A percentile compares a stretch with the other conserved stretches of the same genome.
phyloP scores from a whole-genome alignment of 495 filamentous ascomycete genomes.

The Neurospora sp. region DNA sequence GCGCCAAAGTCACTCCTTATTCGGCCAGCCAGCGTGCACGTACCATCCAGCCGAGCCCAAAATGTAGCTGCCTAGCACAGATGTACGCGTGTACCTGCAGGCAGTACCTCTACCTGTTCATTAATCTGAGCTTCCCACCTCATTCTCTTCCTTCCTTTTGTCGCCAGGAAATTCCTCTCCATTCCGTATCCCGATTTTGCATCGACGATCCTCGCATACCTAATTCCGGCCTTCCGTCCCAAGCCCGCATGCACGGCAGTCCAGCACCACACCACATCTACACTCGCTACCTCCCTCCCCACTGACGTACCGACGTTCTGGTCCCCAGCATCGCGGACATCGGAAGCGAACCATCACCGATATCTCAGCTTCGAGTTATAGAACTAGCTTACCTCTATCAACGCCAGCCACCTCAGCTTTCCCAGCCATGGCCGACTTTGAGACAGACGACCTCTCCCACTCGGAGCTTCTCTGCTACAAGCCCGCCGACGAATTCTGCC shows the following conservation, averaged over 20 bases:
- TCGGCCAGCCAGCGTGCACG: not conserved
- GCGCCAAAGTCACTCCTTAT: not conserved
- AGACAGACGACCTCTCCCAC: no score
- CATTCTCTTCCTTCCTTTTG: not conserved
- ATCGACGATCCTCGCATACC: not conserved
- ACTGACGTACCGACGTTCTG: not conserved
- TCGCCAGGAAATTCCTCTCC: not conserved
- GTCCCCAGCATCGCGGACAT: not conserved
- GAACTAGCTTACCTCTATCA: no score
- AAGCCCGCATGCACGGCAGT: not conserved
- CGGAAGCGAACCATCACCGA: not conserved
- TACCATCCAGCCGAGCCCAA: not conserved
- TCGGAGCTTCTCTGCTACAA: not conserved
- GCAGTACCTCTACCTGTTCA: not conserved
- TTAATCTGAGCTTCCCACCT: not conserved
- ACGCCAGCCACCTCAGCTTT: no score
- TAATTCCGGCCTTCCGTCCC: not conserved
- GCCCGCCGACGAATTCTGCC: not conserved
- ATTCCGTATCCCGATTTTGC: not conserved
- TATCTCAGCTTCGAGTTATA: not conserved
- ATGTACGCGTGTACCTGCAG: not conserved
- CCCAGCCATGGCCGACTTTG: no score
- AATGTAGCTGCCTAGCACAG: not conserved
- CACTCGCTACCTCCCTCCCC: not conserved
- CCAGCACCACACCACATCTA: not conserved